Evolutionary conservation across 768 basidiomycete species (phyloP).

Genomic region (Psilocybe cyanescens): DNA sequence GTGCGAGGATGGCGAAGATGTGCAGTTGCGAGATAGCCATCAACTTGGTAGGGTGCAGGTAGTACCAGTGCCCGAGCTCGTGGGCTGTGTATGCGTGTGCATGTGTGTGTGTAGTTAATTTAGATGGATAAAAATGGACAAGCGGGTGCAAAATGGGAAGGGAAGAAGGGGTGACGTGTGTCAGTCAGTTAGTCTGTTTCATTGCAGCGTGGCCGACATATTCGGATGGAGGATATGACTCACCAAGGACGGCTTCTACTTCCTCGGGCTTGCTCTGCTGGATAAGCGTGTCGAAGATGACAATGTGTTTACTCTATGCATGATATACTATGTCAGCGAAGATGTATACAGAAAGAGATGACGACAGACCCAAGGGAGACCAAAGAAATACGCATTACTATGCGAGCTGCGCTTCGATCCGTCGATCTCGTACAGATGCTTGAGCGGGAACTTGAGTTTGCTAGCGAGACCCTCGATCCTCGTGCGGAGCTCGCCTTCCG

Average conservation of each 20-base stretch:
- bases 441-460: conserved; percentile 91
- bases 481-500: conserved; percentile 72
- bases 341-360: neutral
- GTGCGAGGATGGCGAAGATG: conserved; percentile 82
- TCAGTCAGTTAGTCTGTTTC: neutral
- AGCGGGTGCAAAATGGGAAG: no score
- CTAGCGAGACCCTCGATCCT: conserved; percentile 79
- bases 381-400: conserved; percentile 98
- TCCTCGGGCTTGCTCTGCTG: conserved; percentile 89
- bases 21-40: conserved; percentile 86
- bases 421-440: conserved; percentile 95
- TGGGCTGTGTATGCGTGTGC: conserved; percentile 58
- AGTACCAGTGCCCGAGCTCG: conserved; percentile 97
- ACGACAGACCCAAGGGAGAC: conserved; percentile 82
- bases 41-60: conserved; percentile 88
- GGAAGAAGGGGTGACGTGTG: neutral
- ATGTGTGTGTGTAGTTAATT: neutral
- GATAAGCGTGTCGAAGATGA: conserved; percentile 97
- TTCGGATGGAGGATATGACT: conserved; percentile 12
- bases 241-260: conserved; percentile 92
- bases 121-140: neutral
- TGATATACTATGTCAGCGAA: neutral
- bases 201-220: neutral
- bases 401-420: conserved; percentile 96
- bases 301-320: conserved; percentile 85